Conservation (phyloP, 2,329 filamentous ascomycete species). For the Xylaria sp. region DNA sequence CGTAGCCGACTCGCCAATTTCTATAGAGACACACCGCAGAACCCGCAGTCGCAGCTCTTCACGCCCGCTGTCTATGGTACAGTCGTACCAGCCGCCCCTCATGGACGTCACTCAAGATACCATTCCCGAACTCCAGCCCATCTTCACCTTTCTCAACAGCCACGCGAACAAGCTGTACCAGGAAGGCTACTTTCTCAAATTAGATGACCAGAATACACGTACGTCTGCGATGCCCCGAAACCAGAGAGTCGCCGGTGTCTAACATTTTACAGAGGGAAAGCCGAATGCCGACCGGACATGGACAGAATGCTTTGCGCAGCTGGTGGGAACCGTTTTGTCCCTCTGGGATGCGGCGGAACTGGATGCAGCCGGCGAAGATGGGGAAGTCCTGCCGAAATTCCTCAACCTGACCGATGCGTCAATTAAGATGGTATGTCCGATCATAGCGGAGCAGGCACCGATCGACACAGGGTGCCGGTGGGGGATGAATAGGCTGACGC, state of each 20-base stretch:
- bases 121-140: conserved; percentile 88
- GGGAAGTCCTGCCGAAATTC: conserved; percentile 86
- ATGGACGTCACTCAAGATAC: conserved; percentile 87
- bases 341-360: conserved; percentile 94
- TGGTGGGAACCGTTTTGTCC: conserved; percentile 92
- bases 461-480: neutral
- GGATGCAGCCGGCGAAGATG: conserved; percentile 82
- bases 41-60: conserved; percentile 55
- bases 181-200: conserved; percentile 95
- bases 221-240: conserved; percentile 45
- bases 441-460: neutral
- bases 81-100: conserved; percentile 81
- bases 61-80: conserved; percentile 82
- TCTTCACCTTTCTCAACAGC: conserved; percentile 92
- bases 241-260: conserved; percentile 1
- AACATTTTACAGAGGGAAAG: conserved; percentile 68
- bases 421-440: conserved; percentile 81
- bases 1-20: conserved; percentile 44
- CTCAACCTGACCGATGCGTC: conserved; percentile 97
- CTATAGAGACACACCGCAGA: conserved; percentile 30
- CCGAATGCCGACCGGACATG: conserved; percentile 85
- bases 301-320: conserved; percentile 96
- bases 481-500: conserved; percentile 10
- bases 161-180: conserved; percentile 97
- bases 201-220: conserved; percentile 94